Conservation (phyloP, 306 rosid genomes). For the Canavalia ensiformis region DNA sequence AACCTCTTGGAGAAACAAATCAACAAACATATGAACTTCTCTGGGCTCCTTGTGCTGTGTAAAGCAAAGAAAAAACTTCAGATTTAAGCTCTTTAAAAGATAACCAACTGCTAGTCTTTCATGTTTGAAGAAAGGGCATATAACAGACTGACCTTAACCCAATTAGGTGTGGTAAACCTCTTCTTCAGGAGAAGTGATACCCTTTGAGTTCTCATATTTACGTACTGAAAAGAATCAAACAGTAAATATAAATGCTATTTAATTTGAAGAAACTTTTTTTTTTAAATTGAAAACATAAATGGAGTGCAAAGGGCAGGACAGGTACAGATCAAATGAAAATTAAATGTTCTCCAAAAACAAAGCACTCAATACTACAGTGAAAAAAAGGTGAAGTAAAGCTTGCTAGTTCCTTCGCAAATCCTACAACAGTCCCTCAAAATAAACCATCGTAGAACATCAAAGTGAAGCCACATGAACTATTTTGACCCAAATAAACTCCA, state of each 20-base stretch:
- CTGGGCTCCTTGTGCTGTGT: conserved; percentile 97
- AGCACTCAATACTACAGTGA: conserved; percentile 20
- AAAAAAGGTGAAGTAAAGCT: conserved; percentile 32
- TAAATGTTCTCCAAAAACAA: conserved; percentile 32
- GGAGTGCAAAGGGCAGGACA: background rate
- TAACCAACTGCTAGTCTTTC: conserved; percentile 24
- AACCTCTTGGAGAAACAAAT: conserved; percentile 93
- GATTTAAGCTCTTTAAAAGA: conserved; percentile 43
- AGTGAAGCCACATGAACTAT: conserved; percentile 12
- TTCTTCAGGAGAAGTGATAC: conserved; percentile 85
- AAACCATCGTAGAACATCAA: conserved; percentile 37
- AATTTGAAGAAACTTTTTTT: conserved; percentile 2
- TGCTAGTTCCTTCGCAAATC: conserved; percentile 38
- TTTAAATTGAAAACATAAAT: background rate
- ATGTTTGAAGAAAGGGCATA: conserved; percentile 26
- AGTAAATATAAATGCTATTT: conserved; percentile 28
- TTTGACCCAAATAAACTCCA: conserved; percentile 15
- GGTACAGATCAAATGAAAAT: conserved; percentile 1
- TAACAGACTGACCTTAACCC: conserved; percentile 80
- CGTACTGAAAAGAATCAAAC: conserved; percentile 68
- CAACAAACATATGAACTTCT: conserved; percentile 97
- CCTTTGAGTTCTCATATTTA: conserved; percentile 84
- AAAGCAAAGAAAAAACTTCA: conserved; percentile 45
- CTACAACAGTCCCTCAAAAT: conserved; percentile 33
- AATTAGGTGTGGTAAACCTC: conserved; percentile 90